phyloP scores from a whole-genome alignment of 331 rosid genomes.

The Rhamnella rubrinervis region DNA sequence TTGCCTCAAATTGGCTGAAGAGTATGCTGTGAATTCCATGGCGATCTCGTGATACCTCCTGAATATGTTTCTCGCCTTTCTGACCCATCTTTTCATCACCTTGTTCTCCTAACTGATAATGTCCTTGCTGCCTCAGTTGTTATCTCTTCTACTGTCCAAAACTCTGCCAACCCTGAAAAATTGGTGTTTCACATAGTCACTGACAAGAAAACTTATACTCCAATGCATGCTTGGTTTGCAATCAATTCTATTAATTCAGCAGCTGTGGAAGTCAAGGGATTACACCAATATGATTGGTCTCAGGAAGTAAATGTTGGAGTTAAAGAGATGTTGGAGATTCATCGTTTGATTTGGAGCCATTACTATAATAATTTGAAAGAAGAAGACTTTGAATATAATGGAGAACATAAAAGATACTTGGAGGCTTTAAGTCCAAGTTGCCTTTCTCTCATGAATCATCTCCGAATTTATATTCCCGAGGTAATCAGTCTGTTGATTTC shows the following conservation, averaged over 20 bases:
- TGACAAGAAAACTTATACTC: constrained; percentile 80
- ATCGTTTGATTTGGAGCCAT: constrained; percentile 67
- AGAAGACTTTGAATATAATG: constrained; percentile 34
- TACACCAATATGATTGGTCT: constrained; percentile 93
- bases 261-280: constrained; percentile 82
- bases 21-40: constrained; percentile 73
- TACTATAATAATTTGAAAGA: constrained; percentile 50
- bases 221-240: constrained; percentile 98
- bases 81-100: constrained; percentile 67
- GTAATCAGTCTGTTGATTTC: constrained; percentile 44
- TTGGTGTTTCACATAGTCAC: constrained; percentile 83
- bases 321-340: constrained; percentile 72
- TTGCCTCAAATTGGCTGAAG: constrained; percentile 84
- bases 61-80: constrained; percentile 68
- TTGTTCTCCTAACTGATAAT: constrained; percentile 81
- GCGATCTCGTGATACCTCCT: constrained; percentile 90
- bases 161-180: constrained; percentile 64
- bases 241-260: constrained; percentile 57
- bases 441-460: constrained; percentile 83
- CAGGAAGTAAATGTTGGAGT: constrained; percentile 68
- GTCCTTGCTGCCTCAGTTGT: constrained; percentile 91
- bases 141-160: constrained; percentile 64
- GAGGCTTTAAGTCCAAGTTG: constrained; percentile 62
- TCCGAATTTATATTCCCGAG: constrained; percentile 74
- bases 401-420: constrained; percentile 44